phyloP scores from a whole-genome alignment of 441 rosid genomes.

The Biscutella laevigata region DNA sequence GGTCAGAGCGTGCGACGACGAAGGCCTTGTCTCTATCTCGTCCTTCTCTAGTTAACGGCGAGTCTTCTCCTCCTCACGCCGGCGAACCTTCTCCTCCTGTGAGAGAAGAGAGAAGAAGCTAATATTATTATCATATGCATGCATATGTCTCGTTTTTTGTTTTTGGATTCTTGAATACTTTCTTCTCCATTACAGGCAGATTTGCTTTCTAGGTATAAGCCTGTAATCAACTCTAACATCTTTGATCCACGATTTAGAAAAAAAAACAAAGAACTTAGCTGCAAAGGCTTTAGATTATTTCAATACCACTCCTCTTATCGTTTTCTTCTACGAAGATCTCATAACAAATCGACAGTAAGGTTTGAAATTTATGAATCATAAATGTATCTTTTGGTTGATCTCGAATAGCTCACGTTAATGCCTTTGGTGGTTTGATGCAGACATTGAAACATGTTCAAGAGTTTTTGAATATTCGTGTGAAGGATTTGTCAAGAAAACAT shows the following conservation, averaged over 20 bases:
- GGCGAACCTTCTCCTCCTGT: no score
- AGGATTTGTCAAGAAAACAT: constrained; percentile 66
- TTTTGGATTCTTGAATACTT: constrained; percentile 20
- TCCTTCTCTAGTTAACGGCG: no score
- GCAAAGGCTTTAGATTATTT: constrained; percentile 53
- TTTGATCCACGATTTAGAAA: constrained; percentile 52
- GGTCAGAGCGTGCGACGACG: no score
- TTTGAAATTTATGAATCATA: background rate
- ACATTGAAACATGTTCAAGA: constrained; percentile 59
- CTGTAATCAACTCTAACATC: constrained; percentile 54
- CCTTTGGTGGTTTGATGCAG: constrained; percentile 38
- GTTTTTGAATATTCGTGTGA: constrained; percentile 56
- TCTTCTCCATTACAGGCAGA: constrained; percentile 58
- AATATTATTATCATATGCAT: no score
- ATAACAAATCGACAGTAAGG: constrained; percentile 52
- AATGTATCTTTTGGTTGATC: background rate
- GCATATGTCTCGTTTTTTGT: no score
- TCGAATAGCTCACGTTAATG: background rate
- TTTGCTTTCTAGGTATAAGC: constrained; percentile 65
- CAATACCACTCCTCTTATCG: constrained; percentile 62
- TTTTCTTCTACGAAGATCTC: constrained; percentile 80
- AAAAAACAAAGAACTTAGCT: constrained; percentile 42
- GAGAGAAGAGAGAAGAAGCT: no score
- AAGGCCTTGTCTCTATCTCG: no score
- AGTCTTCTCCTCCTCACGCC: no score